phyloP scores from a whole-genome alignment of 2,329 filamentous ascomycete genomes.

The Helminthosporium solani region DNA sequence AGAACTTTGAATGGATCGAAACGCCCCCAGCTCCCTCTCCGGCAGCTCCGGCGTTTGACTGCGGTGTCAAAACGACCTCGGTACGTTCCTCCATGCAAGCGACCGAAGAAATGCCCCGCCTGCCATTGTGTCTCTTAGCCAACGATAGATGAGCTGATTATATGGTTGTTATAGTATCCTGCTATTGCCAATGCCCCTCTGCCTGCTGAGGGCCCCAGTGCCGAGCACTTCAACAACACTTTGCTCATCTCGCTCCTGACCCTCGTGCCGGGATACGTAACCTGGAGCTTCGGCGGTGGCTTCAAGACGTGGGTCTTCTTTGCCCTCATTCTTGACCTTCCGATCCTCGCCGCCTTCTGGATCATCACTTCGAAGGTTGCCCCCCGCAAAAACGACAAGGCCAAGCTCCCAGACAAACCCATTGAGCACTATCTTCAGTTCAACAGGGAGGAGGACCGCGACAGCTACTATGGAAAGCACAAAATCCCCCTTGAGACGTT shows the following conservation, averaged over 20 bases:
- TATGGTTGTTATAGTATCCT: slow-evolving; percentile 61
- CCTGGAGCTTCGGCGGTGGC: slow-evolving; percentile 81
- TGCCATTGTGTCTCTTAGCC: slow-evolving; percentile 33
- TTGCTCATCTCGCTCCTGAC: slow-evolving; percentile 70
- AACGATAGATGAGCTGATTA: slow-evolving; percentile 26
- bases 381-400: slow-evolving; percentile 91
- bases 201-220: slow-evolving; percentile 82
- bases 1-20: slow-evolving; percentile 66
- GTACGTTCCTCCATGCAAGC: slow-evolving; percentile 45
- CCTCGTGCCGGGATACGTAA: slow-evolving; percentile 73
- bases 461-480: slow-evolving; percentile 73
- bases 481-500: slow-evolving; percentile 92
- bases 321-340: slow-evolving; percentile 72
- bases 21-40: slow-evolving; percentile 59
- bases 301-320: slow-evolving; percentile 88
- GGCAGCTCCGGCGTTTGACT: slow-evolving; percentile 54
- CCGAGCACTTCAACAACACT: slow-evolving; percentile 83
- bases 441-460: slow-evolving; percentile 60
- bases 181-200: slow-evolving; percentile 93
- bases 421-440: slow-evolving; percentile 90
- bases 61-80: slow-evolving; percentile 62
- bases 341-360: slow-evolving; percentile 83
- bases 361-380: slow-evolving; percentile 74
- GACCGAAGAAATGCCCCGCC: slow-evolving; percentile 19
- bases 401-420: slow-evolving; percentile 77